Base-by-base conservation (phyloP, 495 filamentous ascomycete species). In the Articulospora tetracladia region DNA sequence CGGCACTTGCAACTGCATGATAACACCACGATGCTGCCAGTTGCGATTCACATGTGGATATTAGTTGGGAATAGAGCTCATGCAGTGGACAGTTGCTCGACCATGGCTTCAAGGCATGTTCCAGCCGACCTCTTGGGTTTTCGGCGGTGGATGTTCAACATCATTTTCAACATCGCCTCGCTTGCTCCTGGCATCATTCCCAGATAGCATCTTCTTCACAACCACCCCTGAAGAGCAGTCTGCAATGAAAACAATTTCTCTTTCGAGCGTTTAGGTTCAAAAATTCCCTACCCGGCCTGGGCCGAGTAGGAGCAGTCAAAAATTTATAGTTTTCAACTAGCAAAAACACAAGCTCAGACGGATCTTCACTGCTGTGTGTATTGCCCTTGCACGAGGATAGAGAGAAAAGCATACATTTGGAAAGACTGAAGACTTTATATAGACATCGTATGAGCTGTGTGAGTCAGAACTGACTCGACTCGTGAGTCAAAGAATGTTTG, bases 271-370 rank as follows among this genome's bases (percentile, higher is more conserved):
- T 46, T 53, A 19, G 19, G 28, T 59, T 57, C 61, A 64, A 64
- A 64, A 51, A 64, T 64, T 64, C 61, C 61, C 41, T 59, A 41
- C 22, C 57, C 11, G 23, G 39, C 11, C 50, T 22, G 30, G 28
- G 24, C 48, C 44, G 26, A 28, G 26, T 24, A 60, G 41, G 57
- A 64, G 61, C 57, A 57, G 61, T 64, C 61, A 44, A 44, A 60
- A 49, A 51, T 50, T 26, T 64, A 57, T 68, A 70, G 54, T 63
- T 68, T 68, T 68, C 66, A 70, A 68, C 66, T 66, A 70, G 66
- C 66, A 66, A 70, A 59, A 59, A 59, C 56, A 46, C 44, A 59
- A 59, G 32, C 49, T 53, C 48, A 39, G 49, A 53, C 50, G 34
- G 28, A 44, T 54, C 59, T 44, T 54, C 47, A 50, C 47, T 24